A percentile compares a stretch with the other conserved stretches of the same genome.
Evolutionary conservation across 805 yeast genomes (phyloP).

Genomic region (Cyberlindnera misumaiensis): DNA sequence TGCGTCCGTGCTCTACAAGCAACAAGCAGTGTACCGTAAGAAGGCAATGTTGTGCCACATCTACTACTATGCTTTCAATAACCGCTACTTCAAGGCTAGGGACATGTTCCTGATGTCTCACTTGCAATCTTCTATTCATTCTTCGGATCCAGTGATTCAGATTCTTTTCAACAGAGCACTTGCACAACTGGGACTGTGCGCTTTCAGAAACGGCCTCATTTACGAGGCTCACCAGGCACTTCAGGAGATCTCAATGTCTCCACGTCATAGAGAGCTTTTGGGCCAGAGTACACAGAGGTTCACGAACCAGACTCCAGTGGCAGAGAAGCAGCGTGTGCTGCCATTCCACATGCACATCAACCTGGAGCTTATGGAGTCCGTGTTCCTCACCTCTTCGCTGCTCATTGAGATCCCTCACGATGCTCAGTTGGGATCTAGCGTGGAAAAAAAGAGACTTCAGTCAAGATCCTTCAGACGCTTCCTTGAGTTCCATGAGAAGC

Average conservation of each 20-base stretch:
- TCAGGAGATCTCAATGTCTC: conserved; percentile 81
- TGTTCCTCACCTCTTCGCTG: conserved; percentile 82
- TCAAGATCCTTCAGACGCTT: conserved; percentile 86
- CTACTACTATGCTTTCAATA: conserved; percentile 87
- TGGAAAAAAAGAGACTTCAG: conserved; percentile 52
- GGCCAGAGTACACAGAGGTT: conserved; percentile 85
- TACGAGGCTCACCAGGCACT: conserved; percentile 81
- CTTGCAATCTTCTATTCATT: conserved; percentile 73
- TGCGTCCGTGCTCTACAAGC: conserved; percentile 58
- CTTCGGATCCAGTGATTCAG: conserved; percentile 81
- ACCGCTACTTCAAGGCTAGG: conserved; percentile 77
- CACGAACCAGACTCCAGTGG: conserved; percentile 43
- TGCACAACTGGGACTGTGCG: conserved; percentile 92
- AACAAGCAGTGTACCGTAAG: conserved; percentile 62
- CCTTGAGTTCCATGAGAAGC: conserved; percentile 89
- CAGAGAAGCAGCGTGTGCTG: conserved; percentile 73
- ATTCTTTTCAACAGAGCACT: conserved; percentile 91
- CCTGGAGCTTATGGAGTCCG: conserved; percentile 89
- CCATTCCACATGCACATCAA: conserved; percentile 99
- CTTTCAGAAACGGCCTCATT: conserved; percentile 84
- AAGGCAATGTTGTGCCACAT: conserved; percentile 80
- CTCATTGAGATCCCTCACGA: conserved; percentile 87
- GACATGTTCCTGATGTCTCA: conserved; percentile 84
- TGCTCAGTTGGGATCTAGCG: conserved; percentile 56
- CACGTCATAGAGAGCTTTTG: conserved; percentile 81